These are phyloP conservation scores for Mortierella polycephala DNA, from an alignment of 371 early-diverging fungal species.

Conservation along the genomic window DNA sequence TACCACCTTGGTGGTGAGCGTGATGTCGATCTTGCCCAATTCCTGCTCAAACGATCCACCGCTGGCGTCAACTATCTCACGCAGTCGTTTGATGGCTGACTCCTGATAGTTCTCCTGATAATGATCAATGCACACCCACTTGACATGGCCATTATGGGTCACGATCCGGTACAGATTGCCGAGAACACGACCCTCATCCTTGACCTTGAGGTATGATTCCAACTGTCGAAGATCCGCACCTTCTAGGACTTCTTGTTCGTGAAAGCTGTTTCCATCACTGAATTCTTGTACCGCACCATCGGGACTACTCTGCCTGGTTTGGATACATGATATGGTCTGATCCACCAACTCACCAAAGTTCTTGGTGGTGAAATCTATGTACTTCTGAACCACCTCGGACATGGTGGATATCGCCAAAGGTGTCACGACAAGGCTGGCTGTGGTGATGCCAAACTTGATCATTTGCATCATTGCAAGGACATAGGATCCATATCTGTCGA, in stretches of 20 bases:
- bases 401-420: background rate
- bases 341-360: background rate
- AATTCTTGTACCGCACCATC: background rate
- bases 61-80: background rate
- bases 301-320: background rate
- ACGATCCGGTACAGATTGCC: constrained; percentile 11
- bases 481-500: constrained; percentile 13
- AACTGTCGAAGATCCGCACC: constrained; percentile 11
- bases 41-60: background rate
- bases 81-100: background rate
- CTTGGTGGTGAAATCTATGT: background rate
- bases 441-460: constrained; percentile 4
- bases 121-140: constrained; percentile 5
- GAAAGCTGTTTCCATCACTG: background rate
- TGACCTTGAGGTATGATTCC: background rate
- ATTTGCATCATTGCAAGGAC: constrained; percentile 4
- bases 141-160: constrained; percentile 8
- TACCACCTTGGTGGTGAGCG: background rate
- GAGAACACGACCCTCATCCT: background rate
- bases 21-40: background rate
- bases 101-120: background rate
- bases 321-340: background rate
- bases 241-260: background rate
- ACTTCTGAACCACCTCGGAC: background rate
- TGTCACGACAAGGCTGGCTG: background rate